Conservation (phyloP, 2,329 filamentous ascomycete species). For the Dendrostoma leiphaemia region DNA sequence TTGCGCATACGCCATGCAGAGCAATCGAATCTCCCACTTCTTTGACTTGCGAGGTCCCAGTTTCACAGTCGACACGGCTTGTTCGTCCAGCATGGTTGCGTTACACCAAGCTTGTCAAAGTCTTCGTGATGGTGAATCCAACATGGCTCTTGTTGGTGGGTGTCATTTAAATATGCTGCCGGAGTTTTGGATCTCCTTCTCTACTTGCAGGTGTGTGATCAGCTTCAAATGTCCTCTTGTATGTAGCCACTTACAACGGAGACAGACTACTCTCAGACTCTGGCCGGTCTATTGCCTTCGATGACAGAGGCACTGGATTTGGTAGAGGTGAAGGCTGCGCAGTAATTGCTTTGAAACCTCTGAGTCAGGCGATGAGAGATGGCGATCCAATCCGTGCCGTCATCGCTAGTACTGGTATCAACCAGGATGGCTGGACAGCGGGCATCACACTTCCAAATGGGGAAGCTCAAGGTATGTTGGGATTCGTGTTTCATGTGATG, state of each 20-base stretch:
- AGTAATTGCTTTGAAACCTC: constrained; percentile 34
- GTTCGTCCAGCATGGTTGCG: constrained; percentile 20
- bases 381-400: constrained; percentile 26
- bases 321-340: constrained; percentile 36
- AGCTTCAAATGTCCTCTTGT: no score
- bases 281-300: constrained; percentile 25
- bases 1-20: no score
- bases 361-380: constrained; percentile 34
- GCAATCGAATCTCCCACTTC: constrained; percentile 26
- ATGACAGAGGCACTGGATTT: constrained; percentile 34
- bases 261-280: constrained; percentile 25
- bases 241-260: no score
- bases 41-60: constrained; percentile 30
- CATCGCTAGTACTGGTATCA: constrained; percentile 34
- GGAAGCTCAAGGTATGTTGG: constrained; percentile 23
- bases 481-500: no score
- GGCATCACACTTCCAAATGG: constrained; percentile 31
- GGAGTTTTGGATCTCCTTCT: constrained; percentile 19
- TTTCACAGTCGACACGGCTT: constrained; percentile 31
- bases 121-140: constrained; percentile 27
- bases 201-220: no score
- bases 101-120: constrained; percentile 30
- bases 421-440: constrained; percentile 36
- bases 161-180: constrained; percentile 13
- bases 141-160: constrained; percentile 21